Evolutionary conservation across 2,329 filamentous ascomycete genomes (phyloP), one percentile per base, ranked within the genome.

Genomic region (Iodosphaeria phyllophila): DNA sequence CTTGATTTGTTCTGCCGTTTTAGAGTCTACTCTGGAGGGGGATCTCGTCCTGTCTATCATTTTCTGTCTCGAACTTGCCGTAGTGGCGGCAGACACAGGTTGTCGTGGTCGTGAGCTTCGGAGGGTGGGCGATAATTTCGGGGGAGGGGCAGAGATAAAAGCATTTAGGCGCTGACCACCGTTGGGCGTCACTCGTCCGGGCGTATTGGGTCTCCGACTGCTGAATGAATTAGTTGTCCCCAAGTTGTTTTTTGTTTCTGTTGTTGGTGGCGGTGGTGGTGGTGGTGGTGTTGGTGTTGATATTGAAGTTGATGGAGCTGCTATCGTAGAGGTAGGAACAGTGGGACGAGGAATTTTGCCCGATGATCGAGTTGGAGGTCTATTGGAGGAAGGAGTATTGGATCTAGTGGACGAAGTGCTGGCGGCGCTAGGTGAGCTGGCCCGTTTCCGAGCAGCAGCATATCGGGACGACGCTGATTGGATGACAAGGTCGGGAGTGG

Each of bases 101-200:
- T 80, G 74, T 25, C 80, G 63, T n/a, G 79, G 78, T 20, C 79
- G 63, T 20, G 80, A 89, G 41, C 78, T 89, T 41, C 82, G 68
- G 24, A 92, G 53, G 7, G 74, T 69, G 4, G 82, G 80, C 1
- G 83, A 91, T 17, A 74, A 61, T 42, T 78, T 80, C 1, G 77
- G 67, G 11, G 61, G 58, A 21, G 77, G 68, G 17, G 67, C 57
- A 29, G 74, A 65, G 35, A 89, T 77, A 43, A 77, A 79, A 19
- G 78, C 77, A 36, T 75, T 72, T 8, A 89, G 58, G 25, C 67
- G 61, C 22, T 58, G 51, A 37, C 59, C 70, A 37, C 58, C 65
- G 32, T 56, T 62, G 14, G 58, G 45, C 13, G 54, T 56, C 7
- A 49, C 9, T 16, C 20, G n/a, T 43, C n/a, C n/a, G n/a, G n/a